Base-by-base conservation (phyloP, 371 early-diverging fungal genomes). In the Mucor circinelloides region DNA sequence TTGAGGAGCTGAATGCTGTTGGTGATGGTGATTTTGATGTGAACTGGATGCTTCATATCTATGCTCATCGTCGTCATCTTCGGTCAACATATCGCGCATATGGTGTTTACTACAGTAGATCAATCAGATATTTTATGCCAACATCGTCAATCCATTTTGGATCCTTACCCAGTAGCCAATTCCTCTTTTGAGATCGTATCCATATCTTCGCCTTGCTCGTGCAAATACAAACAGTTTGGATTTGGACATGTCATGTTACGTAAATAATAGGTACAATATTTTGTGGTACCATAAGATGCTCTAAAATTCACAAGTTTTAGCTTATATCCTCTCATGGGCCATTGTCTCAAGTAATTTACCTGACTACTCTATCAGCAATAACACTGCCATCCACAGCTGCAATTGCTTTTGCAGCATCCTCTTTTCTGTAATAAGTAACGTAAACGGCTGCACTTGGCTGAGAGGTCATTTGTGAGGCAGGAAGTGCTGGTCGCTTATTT, bases 381-480 rank as follows among this genome's bases (percentile, higher is more conserved):
- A 87, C 78, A 65, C 89, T 91, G 3, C 97, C 97, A 78, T 99
- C 97, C 8, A 97, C 91, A 1, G 93, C 92, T 25, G 88, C 90
- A 56, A 98, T 95, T 8, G 96, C 94, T 61, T 87, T 86, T 25
- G 93, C 88, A 12, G 99, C 97, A 59, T 97, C 98, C 62, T 95
- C 96, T 69, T 95, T 93, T 27, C 85, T 79, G 17, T 85, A 82
- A 81, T 91, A 99, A 9, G 97, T 97, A 61, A 99, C 89, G 73
- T 97, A 98, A 6, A 97, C 72, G 2, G 82, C 72, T n/a, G 78
- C 66, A 42, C 81, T 76, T 31, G 13, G 85, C 84, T 59, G 85
- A 76, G 48, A 72, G 2, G 50, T 46, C 46, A 61, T 57, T 56
- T 67, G 61, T 5, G 67, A 61, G 2, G 85, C 77, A 23, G 83